Evolutionary conservation across 495 filamentous ascomycete genomes (phyloP).

Genomic region (Sphaerosporella brunnea): DNA sequence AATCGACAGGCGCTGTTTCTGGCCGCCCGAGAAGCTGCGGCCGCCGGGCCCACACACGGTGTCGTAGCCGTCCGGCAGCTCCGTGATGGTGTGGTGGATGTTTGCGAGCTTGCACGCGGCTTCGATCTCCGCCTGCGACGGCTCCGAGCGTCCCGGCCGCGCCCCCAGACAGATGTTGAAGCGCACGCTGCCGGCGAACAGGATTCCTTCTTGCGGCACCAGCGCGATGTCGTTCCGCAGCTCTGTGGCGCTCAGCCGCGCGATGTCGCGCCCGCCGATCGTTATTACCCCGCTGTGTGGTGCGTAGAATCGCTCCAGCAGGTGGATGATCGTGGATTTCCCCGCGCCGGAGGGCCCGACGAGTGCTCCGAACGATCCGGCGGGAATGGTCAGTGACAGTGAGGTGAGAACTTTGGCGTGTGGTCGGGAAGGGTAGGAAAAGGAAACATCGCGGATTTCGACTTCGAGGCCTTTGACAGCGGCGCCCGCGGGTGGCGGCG

Average conservation of each 20-base stretch:
- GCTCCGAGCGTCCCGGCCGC: slow-evolving; percentile 13
- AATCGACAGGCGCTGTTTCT: slow-evolving; percentile 46
- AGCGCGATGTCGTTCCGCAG: slow-evolving; percentile 35
- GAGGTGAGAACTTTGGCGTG: slow-evolving; percentile 30
- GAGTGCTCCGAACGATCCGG: slow-evolving; percentile 37
- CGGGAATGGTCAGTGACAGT: slow-evolving; percentile 29
- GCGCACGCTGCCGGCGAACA: slow-evolving; percentile 34
- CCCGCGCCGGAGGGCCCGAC: slow-evolving; percentile 44
- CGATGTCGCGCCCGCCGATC: slow-evolving; percentile 37
- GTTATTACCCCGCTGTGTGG: slow-evolving; percentile 33
- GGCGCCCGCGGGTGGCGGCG: slow-evolving; percentile 10
- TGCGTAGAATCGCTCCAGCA: slow-evolving; percentile 37
- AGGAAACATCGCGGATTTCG: slow-evolving; percentile 29
- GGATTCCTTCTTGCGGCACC: slow-evolving; percentile 41
- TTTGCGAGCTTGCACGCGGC: slow-evolving; percentile 28
- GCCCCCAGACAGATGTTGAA: slow-evolving; percentile 44
- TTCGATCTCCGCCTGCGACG: slow-evolving; percentile 26
- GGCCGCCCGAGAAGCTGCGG: slow-evolving; percentile 41
- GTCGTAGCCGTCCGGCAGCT: slow-evolving; percentile 30
- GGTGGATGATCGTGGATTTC: slow-evolving; percentile 40
- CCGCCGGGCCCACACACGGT: slow-evolving; percentile 36
- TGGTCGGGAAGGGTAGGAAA: slow-evolving; percentile 38
- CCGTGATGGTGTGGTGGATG: slow-evolving; percentile 28
- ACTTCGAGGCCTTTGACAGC: slow-evolving; percentile 20
- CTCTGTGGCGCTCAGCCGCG: slow-evolving; percentile 26